Evolutionary conservation across 352 stramenopile genomes (phyloP), one percentile per base, ranked within the genome.

Genomic region (Phytophthora tentaculata): DNA sequence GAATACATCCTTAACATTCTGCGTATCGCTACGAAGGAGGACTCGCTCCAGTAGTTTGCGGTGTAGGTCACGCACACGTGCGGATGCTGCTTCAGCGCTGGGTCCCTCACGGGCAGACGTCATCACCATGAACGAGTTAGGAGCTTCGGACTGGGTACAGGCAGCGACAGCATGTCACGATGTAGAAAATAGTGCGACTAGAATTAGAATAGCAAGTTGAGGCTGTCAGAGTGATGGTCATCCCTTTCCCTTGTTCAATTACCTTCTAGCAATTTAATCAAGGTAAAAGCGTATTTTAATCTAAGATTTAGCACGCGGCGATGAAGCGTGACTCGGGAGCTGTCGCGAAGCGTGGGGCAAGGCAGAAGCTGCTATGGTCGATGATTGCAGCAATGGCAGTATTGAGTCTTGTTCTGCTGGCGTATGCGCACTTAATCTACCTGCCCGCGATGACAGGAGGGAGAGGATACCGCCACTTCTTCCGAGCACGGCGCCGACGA

Each of bases 1-100:
- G 60, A 92, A 92, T 29, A 83, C 73, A 47, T 92, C 80, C 56
- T 92, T 89, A 32, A 92, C 59, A 48, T 61, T 92, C 41, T 86
- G 65, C 19, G 61, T 88, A 6, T 84, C 69, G 56, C 76, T 86
- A 35, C 76, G 81, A 10, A 88, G 43, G 0, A 88, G 68, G 50
- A 87, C 73, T 19, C 80, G 77, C 55, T 92, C 81, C 32, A 92
- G 70, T 47, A 90, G 67, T 24, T 76, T 82, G 3, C 80, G 84
- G 56, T 92, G 84, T 26, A 92, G 62, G 14, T 82, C 75, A 24
- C 71, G 76, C 35, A 76, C 69, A 2, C 49, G 67, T 9, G 41
- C 44, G 5, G 55, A 29, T 24, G 63, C 32, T 2, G 56, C 32
- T 5, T 19, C 54, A 53, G 32, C 29, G 0, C 28, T 12, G 12